Conservation (phyloP, 495 filamentous ascomycete species). For the Xylaria acuta region DNA sequence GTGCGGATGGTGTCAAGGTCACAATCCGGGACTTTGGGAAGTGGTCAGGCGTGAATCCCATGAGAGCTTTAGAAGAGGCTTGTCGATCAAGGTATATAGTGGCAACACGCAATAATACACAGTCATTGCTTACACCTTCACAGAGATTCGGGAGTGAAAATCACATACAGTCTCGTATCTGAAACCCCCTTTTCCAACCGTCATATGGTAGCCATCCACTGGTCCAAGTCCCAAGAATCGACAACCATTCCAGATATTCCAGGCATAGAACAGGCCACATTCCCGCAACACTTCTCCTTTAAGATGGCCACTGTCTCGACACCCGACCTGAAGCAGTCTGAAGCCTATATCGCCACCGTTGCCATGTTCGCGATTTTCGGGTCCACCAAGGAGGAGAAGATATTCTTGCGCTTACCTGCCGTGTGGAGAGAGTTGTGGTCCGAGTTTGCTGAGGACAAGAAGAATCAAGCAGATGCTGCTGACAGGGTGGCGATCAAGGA, state of each 20-base stretch:
- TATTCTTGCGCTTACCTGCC: conserved; percentile 75
- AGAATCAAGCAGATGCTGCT: conserved; percentile 67
- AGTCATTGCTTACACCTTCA: conserved; percentile 26
- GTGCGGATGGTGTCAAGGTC: conserved; percentile 57
- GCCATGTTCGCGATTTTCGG: conserved; percentile 82
- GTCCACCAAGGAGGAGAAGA: conserved; percentile 83
- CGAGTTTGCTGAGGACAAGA: conserved; percentile 74
- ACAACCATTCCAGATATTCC: conserved; percentile 47
- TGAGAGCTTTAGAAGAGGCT: conserved; percentile 80
- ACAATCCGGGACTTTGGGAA: conserved; percentile 84
- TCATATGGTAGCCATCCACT: conserved; percentile 73
- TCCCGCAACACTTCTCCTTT: conserved; percentile 54
- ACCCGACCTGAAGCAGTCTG: conserved; percentile 78
- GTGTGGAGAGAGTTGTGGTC: conserved; percentile 86
- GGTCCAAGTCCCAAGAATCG: conserved; percentile 78
- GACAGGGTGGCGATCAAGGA: conserved; percentile 70
- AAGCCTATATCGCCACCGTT: conserved; percentile 81
- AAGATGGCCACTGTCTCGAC: conserved; percentile 81
- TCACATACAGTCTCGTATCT: conserved; percentile 72
- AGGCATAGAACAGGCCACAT: conserved; percentile 52
- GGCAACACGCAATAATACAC: background rate
- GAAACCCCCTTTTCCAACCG: conserved; percentile 74
- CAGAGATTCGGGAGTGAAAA: conserved; percentile 70
- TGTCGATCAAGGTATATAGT: conserved; percentile 75
- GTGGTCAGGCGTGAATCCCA: conserved; percentile 71